Evolutionary conservation across 768 basidiomycete species (phyloP).

Genomic region (Mycena leptocephala): DNA sequence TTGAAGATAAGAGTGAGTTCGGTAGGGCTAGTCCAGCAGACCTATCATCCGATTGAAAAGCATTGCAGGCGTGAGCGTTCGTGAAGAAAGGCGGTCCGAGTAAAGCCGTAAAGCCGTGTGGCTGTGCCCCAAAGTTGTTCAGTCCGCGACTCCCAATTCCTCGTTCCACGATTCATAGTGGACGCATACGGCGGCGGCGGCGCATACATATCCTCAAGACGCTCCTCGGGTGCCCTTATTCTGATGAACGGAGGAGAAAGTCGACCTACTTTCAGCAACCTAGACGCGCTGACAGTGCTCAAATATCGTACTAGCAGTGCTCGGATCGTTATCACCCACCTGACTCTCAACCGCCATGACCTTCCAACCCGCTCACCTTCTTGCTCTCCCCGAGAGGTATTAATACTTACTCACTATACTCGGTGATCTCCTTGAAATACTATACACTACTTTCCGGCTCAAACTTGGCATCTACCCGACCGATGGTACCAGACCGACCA

Average conservation of each 20-base stretch:
- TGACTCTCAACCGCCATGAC: not conserved
- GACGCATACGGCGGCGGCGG: too few species aligned
- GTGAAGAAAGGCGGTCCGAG: not conserved
- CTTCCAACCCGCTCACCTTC: not conserved
- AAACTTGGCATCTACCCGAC: not conserved
- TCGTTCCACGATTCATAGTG: too few species aligned
- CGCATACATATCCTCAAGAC: too few species aligned
- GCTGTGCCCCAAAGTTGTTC: not conserved
- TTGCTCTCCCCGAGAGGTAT: not conserved
- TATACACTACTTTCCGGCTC: not conserved
- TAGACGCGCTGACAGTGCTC: too few species aligned
- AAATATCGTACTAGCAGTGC: too few species aligned
- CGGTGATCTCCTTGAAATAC: not conserved
- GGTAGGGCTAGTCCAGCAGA: not conserved
- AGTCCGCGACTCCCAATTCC: too few species aligned
- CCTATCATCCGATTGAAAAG: constrained; percentile 12
- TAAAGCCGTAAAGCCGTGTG: too few species aligned
- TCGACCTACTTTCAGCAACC: too few species aligned
- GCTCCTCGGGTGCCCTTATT: too few species aligned
- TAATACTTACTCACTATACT: not conserved
- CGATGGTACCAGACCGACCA: not conserved
- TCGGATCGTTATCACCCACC: not conserved
- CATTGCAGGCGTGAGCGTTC: constrained; percentile 1
- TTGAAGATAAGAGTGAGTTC: not conserved
- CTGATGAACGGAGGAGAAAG: too few species aligned